Conservation (phyloP, 116 monocot species). For the Zostera marina region DNA sequence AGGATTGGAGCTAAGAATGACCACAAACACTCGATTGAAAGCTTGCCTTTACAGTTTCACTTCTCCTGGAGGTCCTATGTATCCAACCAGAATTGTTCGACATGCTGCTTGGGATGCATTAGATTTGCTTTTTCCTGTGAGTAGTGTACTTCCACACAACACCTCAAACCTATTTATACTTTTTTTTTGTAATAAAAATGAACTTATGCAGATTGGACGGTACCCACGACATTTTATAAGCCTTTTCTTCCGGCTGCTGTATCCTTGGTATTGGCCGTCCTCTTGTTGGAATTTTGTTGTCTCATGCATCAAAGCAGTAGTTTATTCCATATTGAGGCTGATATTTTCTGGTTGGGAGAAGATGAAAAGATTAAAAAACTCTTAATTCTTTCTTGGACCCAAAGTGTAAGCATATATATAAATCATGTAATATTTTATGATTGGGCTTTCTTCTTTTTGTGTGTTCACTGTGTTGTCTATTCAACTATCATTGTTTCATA, state of each 20-base stretch:
- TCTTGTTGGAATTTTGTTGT: slow-evolving; percentile 89
- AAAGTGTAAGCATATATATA: not conserved
- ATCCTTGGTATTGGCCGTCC: slow-evolving; percentile 98
- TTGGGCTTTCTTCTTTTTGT: not conserved
- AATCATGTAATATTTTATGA: not conserved
- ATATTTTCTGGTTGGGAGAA: slow-evolving; percentile 60
- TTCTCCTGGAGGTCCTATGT: slow-evolving; percentile 92
- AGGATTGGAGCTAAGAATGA: slow-evolving; percentile 86
- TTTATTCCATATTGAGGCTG: slow-evolving; percentile 41
- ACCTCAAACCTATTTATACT: not conserved
- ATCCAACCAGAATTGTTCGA: slow-evolving; percentile 90
- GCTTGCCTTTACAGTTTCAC: slow-evolving; percentile 95
- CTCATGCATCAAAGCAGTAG: slow-evolving; percentile 39
- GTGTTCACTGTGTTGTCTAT: no score
- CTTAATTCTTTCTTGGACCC: slow-evolving; percentile 1
- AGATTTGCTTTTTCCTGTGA: slow-evolving; percentile 79
- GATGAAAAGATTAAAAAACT: slow-evolving; percentile 32
- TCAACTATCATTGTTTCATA: no score
- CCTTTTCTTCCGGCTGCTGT: slow-evolving; percentile 83
- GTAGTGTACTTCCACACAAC: slow-evolving; percentile 4
- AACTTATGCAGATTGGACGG: slow-evolving; percentile 47
- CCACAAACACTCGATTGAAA: slow-evolving; percentile 71
- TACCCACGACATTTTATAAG: slow-evolving; percentile 89
- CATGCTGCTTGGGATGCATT: slow-evolving; percentile 96
- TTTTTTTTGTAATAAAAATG: not conserved